Evolutionary conservation across 176 grass and related monocot species (phyloP).

Genomic region (Aechmea fasciata): DNA sequence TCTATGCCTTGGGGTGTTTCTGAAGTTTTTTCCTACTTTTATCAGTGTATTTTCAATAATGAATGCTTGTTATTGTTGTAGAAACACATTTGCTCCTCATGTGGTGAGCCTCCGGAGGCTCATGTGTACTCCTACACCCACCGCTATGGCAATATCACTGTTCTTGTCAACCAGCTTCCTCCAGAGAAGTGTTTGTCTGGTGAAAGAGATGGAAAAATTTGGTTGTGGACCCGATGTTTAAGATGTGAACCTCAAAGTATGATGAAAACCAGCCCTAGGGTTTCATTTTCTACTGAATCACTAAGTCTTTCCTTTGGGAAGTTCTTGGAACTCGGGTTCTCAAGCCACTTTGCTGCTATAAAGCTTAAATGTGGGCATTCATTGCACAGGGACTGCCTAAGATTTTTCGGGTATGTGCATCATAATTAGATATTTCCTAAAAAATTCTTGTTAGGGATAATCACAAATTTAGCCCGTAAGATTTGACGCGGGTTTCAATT

Average conservation of each 20-base stretch:
- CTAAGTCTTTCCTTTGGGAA: conserved; percentile 81
- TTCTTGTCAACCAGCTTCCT: conserved; percentile 50
- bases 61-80: conserved; percentile 26
- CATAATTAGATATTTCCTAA: background rate
- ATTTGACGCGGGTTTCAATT: no score
- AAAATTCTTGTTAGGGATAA: background rate
- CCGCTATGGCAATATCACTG: conserved; percentile 63
- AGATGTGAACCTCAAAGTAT: conserved; percentile 62
- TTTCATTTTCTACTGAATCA: conserved; percentile 58
- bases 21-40: background rate
- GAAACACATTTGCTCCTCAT: conserved; percentile 64
- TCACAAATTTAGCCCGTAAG: no score
- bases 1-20: no score
- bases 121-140: conserved; percentile 84
- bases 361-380: conserved; percentile 76
- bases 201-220: conserved; percentile 69
- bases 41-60: background rate
- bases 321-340: conserved; percentile 94
- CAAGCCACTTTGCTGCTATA: conserved; percentile 64
- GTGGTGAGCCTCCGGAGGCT: conserved; percentile 67
- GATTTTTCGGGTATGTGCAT: conserved; percentile 73
- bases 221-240: conserved; percentile 92
- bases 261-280: conserved; percentile 39
- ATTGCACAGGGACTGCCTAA: conserved; percentile 76
- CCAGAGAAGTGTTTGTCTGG: conserved; percentile 40